Base-by-base conservation (phyloP, 2,329 filamentous ascomycete species). In the Talaromyces sp. region DNA sequence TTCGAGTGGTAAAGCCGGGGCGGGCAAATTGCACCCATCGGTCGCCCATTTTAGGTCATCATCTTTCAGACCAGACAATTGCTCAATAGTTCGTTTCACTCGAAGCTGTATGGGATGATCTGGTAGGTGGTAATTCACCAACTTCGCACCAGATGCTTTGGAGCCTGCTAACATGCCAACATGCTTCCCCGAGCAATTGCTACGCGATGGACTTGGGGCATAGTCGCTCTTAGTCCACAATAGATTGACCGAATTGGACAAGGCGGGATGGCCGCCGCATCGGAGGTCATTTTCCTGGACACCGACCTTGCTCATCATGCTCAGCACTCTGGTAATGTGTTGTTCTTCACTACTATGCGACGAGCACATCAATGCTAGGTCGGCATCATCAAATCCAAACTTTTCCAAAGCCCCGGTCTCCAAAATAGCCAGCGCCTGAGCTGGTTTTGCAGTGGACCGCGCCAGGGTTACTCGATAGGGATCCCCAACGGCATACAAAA, bases 161-260 rank as follows among this genome's bases (percentile, higher is more conserved):
- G 78, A 70, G 1, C 74, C 80, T 0, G 74, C 78, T 24, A 81
- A 65, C 78, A 81, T 81, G 0, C 75, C 79, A 3, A 70, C 75
- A 63, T 82, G 79, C 46, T 82, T 82, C 1, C 79, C 80, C 0
- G 79, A 81, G 62, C 79, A 82, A 60, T 81, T 80, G 56, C 76
- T 81, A 54, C 70, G 74, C 0, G 80, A 65, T 0, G 68, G 67
- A 0, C 73, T 76, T 0, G 79, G 78, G 0, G 60, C 65, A 51
- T 74, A 77, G 1, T 70, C 77, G 0, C 57, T 57, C 57, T 69
- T 75, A 54, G 77, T 74, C 79, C 79, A 81, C 0, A 53, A 61
- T 0, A 66, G 65, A 59, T 79, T 75, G 4, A 80, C 70, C 0
- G 58, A 58, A 1, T 73, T 69, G 3, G 67, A 72, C 7, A 79